Evolutionary conservation across 768 basidiomycete species (phyloP).

Genomic region (Boletus fagicola): DNA sequence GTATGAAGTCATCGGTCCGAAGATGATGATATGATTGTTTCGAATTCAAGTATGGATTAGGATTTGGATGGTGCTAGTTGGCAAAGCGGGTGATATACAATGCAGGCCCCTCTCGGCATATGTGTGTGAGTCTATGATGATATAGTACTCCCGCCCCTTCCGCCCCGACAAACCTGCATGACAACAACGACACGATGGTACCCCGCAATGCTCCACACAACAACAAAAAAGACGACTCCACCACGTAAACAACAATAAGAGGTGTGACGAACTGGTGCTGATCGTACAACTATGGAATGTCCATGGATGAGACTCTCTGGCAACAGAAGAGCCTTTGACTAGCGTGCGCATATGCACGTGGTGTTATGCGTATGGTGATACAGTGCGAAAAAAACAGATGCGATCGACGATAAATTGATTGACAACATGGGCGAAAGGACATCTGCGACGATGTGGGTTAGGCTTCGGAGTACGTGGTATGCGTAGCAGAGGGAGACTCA

Average conservation of each 20-base stretch:
- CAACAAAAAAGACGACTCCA: conserved; percentile 3
- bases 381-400: conserved; percentile 29
- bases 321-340: conserved; percentile 15
- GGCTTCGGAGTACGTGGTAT: background rate
- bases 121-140: conserved; percentile 24
- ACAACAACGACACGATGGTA: conserved; percentile 10
- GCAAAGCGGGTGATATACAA: conserved; percentile 24
- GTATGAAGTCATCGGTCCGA: conserved; percentile 32
- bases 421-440: conserved; percentile 28
- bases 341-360: conserved; percentile 37
- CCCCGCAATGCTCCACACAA: conserved; percentile 16
- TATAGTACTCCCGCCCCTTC: conserved; percentile 16
- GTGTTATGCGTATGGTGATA: conserved; percentile 35
- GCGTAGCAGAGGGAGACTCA: conserved; percentile 8
- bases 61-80: background rate
- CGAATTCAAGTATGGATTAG: conserved; percentile 4
- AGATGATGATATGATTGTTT: background rate
- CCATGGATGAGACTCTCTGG: conserved; percentile 11
- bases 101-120: conserved; percentile 24
- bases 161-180: conserved; percentile 26
- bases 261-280: conserved; percentile 6
- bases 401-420: conserved; percentile 31
- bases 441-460: conserved; percentile 13
- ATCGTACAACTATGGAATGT: conserved; percentile 31
- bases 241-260: conserved; percentile 9